A percentile compares a stretch with the other conserved stretches of the same genome.
These are phyloP conservation scores for Vigna angularis DNA, from an alignment of 306 rosid genomes.

Conservation along the genomic window DNA sequence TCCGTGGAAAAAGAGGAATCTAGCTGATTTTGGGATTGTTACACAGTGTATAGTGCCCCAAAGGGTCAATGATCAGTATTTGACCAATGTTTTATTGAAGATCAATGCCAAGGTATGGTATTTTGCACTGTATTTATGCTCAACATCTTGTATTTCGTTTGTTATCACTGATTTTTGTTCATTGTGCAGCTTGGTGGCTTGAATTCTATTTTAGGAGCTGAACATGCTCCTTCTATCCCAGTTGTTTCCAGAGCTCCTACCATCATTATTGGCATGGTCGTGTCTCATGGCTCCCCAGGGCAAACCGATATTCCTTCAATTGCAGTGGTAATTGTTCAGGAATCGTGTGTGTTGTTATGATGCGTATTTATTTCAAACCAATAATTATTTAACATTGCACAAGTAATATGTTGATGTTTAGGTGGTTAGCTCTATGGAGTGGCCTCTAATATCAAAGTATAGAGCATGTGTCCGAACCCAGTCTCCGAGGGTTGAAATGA, in stretches of 20 bases:
- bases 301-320: constrained; percentile 89
- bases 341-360: background rate
- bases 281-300: constrained; percentile 94
- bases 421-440: constrained; percentile 90
- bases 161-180: background rate
- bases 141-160: background rate
- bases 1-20: constrained; percentile 88
- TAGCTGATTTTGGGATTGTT: constrained; percentile 76
- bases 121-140: background rate
- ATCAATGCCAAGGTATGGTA: constrained; percentile 85
- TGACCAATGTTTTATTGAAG: constrained; percentile 84
- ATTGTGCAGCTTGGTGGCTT: constrained; percentile 86
- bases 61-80: constrained; percentile 83
- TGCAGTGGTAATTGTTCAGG: constrained; percentile 68
- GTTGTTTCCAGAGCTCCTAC: constrained; percentile 81
- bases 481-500: constrained; percentile 87
- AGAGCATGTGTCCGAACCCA: constrained; percentile 90
- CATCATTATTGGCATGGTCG: constrained; percentile 92
- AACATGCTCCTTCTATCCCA: constrained; percentile 71
- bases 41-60: constrained; percentile 89
- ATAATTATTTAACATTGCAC: background rate
- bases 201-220: constrained; percentile 76
- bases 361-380: background rate
- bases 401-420: constrained; percentile 35
- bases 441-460: constrained; percentile 92